Evolutionary conservation across 305 asterid genomes (phyloP).

Genomic region (Fraxinus dipetala): DNA sequence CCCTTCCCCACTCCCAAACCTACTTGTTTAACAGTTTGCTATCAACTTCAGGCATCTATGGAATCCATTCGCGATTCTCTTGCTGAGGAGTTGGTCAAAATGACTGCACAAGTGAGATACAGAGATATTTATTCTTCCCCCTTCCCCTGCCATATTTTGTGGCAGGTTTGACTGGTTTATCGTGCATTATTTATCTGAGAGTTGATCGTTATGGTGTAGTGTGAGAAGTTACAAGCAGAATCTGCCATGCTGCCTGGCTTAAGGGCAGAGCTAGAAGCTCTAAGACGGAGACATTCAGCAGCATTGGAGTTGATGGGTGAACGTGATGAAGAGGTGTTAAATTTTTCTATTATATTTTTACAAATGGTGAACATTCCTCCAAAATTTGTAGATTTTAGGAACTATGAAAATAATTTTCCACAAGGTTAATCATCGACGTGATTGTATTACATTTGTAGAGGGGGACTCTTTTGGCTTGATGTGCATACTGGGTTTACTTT

Average conservation of each 20-base stretch:
- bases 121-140: background rate
- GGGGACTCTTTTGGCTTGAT: background rate
- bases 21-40: slow-evolving; percentile 11
- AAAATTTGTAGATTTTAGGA: background rate
- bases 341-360: background rate
- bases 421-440: background rate
- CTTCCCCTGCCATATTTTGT: slow-evolving; percentile 1
- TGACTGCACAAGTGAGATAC: slow-evolving; percentile 73
- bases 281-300: slow-evolving; percentile 88
- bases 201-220: slow-evolving; percentile 41
- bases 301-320: slow-evolving; percentile 99
- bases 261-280: slow-evolving; percentile 90
- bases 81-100: slow-evolving; percentile 88
- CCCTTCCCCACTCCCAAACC: background rate
- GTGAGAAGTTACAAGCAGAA: slow-evolving; percentile 80
- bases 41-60: slow-evolving; percentile 63
- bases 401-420: background rate
- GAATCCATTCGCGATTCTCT: slow-evolving; percentile 92
- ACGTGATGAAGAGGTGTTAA: slow-evolving; percentile 90
- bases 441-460: background rate
- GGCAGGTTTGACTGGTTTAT: background rate
- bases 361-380: background rate
- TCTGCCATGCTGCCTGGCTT: slow-evolving; percentile 77
- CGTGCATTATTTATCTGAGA: slow-evolving; percentile 3
- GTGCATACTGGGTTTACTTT: background rate